phyloP scores from a whole-genome alignment of 2,329 filamentous ascomycete genomes.

The Sporothrix euskadiensis region DNA sequence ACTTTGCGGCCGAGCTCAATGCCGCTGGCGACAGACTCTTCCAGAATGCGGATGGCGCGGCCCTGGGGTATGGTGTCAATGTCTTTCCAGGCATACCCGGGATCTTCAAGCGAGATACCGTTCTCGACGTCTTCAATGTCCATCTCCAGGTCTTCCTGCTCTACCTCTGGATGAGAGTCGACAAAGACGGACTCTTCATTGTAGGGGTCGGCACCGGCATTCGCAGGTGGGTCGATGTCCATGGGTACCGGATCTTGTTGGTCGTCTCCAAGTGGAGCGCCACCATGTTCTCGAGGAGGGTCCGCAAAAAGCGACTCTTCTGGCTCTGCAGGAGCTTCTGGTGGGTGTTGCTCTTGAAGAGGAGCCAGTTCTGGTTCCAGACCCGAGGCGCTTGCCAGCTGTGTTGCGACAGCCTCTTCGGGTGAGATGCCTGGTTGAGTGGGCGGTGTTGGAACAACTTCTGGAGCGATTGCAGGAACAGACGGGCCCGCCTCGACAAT shows the following conservation, averaged over 20 bases:
- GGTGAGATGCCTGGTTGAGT: background rate
- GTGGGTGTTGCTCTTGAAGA: background rate
- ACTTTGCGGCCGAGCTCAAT: background rate
- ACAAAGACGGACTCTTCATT: background rate
- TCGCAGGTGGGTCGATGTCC: background rate
- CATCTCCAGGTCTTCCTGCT: background rate
- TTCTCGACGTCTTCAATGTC: background rate
- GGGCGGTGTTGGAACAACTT: background rate
- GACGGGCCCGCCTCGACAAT: background rate
- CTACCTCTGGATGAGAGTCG: background rate
- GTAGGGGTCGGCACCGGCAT: background rate
- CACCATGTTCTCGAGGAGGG: background rate
- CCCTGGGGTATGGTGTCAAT: background rate
- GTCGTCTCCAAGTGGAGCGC: background rate
- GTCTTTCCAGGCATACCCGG: background rate
- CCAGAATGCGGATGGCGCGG: slow-evolving; percentile 2
- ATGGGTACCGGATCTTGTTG: background rate
- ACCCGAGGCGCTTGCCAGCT: background rate
- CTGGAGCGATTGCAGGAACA: background rate
- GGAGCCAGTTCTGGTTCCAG: background rate
- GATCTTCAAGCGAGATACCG: background rate
- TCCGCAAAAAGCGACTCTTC: background rate
- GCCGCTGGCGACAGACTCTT: background rate
- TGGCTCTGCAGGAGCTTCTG: background rate
- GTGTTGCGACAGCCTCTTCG: background rate